Conservation (phyloP, 176 grass and related monocot species). For the Themeda triandra region DNA sequence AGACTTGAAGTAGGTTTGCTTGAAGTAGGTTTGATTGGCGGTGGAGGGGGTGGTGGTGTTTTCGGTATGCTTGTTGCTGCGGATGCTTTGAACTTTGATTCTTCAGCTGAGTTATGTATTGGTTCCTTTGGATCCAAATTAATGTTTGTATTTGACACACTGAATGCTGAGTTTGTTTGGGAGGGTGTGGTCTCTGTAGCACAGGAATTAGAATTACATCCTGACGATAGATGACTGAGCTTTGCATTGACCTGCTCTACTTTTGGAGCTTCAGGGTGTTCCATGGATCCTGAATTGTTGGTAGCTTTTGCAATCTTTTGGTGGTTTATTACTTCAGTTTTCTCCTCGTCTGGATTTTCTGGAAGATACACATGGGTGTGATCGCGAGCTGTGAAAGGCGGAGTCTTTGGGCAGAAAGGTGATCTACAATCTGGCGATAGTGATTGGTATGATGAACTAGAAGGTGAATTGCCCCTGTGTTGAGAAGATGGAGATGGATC, state of each 20-base stretch:
- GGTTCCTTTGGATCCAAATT: neutral
- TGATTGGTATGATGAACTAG: constrained; percentile 34
- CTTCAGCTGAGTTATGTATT: constrained; percentile 4
- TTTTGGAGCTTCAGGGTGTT: neutral
- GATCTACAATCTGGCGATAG: constrained; percentile 35
- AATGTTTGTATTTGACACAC: neutral
- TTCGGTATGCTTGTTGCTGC: neutral
- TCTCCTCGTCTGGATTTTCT: neutral
- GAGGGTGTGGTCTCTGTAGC: neutral
- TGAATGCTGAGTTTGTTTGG: neutral
- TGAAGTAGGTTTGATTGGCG: constrained; percentile 18
- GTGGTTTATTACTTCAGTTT: neutral
- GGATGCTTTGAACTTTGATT: neutral
- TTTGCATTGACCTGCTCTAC: neutral
- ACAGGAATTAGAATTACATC: neutral
- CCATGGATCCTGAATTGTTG: neutral
- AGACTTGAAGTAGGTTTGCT: constrained; percentile 16
- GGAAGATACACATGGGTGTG: neutral
- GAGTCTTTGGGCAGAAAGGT: neutral
- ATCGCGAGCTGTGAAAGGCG: neutral
- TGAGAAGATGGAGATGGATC: neutral
- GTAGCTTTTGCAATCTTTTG: neutral
- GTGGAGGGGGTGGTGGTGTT: constrained; percentile 50
- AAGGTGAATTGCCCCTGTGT: constrained; percentile 7
- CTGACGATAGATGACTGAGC: neutral